Percentiles rank a stretch among this genome's conserved stretches.
phyloP scores from a whole-genome alignment of 371 early-diverging fungal genomes.

The Circinella umbellata region DNA sequence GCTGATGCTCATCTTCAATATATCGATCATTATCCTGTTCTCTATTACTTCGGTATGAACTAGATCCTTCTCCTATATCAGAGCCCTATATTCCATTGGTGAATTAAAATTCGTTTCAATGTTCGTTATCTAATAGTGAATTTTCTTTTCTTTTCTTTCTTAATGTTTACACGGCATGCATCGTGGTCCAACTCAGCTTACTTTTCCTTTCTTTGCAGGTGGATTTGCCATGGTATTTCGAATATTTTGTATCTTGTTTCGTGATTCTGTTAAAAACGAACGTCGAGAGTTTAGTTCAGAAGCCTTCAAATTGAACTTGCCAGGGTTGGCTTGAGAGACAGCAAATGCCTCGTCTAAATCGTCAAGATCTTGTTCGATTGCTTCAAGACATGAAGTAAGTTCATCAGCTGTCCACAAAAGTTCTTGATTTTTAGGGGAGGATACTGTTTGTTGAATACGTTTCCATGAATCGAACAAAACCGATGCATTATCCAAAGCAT shows the following conservation, averaged over 20 bases:
- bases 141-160: not conserved
- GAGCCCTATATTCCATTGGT: not conserved
- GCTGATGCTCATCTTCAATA: slow-evolving; percentile 43
- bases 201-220: slow-evolving; percentile 26
- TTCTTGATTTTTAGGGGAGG: slow-evolving; percentile 67
- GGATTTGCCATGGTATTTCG: slow-evolving; percentile 49
- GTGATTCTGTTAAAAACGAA: slow-evolving; percentile 52
- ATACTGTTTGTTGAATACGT: slow-evolving; percentile 66
- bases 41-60: slow-evolving; percentile 1
- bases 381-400: slow-evolving; percentile 46
- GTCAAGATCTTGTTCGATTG: slow-evolving; percentile 61
- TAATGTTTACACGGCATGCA: not conserved
- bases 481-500: slow-evolving; percentile 49
- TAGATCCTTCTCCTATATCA: not conserved
- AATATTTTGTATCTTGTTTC: slow-evolving; percentile 40
- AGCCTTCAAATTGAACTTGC: slow-evolving; percentile 54
- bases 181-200: not conserved
- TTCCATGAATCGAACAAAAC: slow-evolving; percentile 63
- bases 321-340: slow-evolving; percentile 54
- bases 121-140: not conserved
- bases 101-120: no score
- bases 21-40: slow-evolving; percentile 38
- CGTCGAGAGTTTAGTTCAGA: slow-evolving; percentile 51
- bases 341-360: slow-evolving; percentile 63
- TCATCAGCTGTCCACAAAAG: slow-evolving; percentile 67